Base-by-base conservation (phyloP, 2,329 filamentous ascomycete genomes). In the Periconia digitata region DNA sequence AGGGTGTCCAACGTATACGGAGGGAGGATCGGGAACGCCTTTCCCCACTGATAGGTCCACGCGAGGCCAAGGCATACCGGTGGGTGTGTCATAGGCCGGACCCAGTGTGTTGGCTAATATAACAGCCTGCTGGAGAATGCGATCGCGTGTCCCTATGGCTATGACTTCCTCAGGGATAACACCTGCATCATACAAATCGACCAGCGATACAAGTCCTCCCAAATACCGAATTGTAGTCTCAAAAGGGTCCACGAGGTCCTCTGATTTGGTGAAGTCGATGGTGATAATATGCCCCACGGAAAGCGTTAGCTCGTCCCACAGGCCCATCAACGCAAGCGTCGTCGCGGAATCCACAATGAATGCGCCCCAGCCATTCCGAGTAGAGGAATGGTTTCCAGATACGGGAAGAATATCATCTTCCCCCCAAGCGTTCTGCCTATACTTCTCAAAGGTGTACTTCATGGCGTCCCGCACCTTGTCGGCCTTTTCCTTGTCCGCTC, bases 41-140 rank as follows among this genome's bases (percentile, higher is more conserved):
- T 62, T 51, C n/a, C 60, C 52, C 2, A 57, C 64, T n/a, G 50
- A 63, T 55, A 76, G 74, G 48, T 76, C 63, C 15, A 76, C 67
- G n/a, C 72, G 72, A 8, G 74, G 74, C 72, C 72, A 77, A 15
- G 73, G 67, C 69, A 75, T 65, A 17, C 72, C 72, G 2, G 72
- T 72, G 3, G 71, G 70, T 8, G 70, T 71, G 43, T 73, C 66
- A 49, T 71, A 75, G 2, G 69, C 70, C 6, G 72, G 71, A 3
- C 61, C 68, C 7, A 75, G 64, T 40, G 69, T 67, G 44, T 64
- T 55, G 17, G 69, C 71, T 12, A 75, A 59, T 13, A 59, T 58
- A 13, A 71, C 55, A n/a, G 72, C 70, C 49, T 74, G 68, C 32
- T 61, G 47, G 5, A 74, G 64, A 20, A 75, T 59, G 10, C 56